Base-by-base conservation (phyloP, 2,329 filamentous ascomycete genomes). In the Ascochyta rabiei region DNA sequence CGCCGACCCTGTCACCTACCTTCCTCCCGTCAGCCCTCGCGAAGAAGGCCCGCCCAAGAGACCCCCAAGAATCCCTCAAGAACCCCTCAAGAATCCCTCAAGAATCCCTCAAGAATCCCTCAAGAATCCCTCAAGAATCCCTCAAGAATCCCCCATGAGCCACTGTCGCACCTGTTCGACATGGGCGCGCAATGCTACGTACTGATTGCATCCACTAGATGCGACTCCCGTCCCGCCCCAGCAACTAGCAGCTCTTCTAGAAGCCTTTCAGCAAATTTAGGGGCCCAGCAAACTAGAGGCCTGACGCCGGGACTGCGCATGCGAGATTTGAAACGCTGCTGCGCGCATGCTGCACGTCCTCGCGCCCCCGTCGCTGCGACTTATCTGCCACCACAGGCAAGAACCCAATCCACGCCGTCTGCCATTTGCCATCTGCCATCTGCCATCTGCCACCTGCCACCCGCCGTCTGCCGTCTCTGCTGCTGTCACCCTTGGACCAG, bases 231-330 rank as follows among this genome's bases (percentile, higher is more conserved):
- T 66, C 63, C 59, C 60, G 65, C 58, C 39, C 51, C 34, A 55
- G 51, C 63, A 61, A 64, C 68, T 73, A 70, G 69, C 65, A 59
- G 46, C 63, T 61, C 60, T 75, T 75, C 73, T 71, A 75, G 73
- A 75, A 75, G 70, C 58, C 53, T 57, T 64, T 61, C 66, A 54
- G 67, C 72, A 74, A 63, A 68, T 68, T 62, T 57, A 64, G 64
- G 67, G 63, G 62, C 60, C 62, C 61, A 63, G 53, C 61, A 41
- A 48, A 52, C 44, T 37, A 28, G 10, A 64, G 58, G 57, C 61
- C 60, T 55, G 54, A 57, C 43, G 59, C 60, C 40, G 53, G 54
- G 43, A 53, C 54, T 46, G 41, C 51, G 53, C 59, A 56, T 56
- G 52, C 57, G 19, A 48, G 31, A 51, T 53, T 59, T 64, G 67